Base-by-base conservation (phyloP, 495 filamentous ascomycete species). In the Trichodelitschia bisporula region DNA sequence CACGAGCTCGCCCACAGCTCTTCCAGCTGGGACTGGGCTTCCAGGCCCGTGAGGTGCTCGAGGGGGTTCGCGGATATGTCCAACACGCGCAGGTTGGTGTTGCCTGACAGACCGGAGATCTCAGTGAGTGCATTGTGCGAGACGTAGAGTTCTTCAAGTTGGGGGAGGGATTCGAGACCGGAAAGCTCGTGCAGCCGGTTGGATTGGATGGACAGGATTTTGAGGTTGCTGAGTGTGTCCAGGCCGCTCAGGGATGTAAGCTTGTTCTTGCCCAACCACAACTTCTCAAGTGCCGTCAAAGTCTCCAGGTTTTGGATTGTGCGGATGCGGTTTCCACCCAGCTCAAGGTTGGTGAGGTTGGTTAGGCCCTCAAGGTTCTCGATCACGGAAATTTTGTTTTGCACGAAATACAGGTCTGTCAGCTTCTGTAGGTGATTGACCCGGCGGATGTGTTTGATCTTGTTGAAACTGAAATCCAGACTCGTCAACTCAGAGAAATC, bases 191-290 rank as follows among this genome's bases (percentile, higher is more conserved):
- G 74, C 37, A 99, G 75, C 20, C 86, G 77, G 54, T 99, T 99
- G 23, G 83, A 90, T 56, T 99, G 89, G 43, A 99, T 89, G 40
- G 77, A 86, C 30, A 99, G 69, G 39, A 93, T 77, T 37, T 69
- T 69, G 33, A 99, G 70, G 51, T 75, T 79, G 11, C 64, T 52
- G 18, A 99, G 62, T 11, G 58, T 59, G 18, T 61, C 59, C 18
- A 95, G 59, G 34, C 66, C 66, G 59, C 70, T 19, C 16, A 48
- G 14, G 11, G 1, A n/a, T 26, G 18, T 33, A 42, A 99, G 92
- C 46, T 92, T 92, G 49, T 99, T 99, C 62, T 93, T 93, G 20
- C 84, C 86, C 4, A 99, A 55, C 89, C 89, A 99, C 9, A 99
- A 61, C 45, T 92, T 62, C 46, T 93, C 72, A 25, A 99, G 50